Base-by-base conservation (phyloP, 164 flowering plant genomes). In the Liriodendron chinense region DNA sequence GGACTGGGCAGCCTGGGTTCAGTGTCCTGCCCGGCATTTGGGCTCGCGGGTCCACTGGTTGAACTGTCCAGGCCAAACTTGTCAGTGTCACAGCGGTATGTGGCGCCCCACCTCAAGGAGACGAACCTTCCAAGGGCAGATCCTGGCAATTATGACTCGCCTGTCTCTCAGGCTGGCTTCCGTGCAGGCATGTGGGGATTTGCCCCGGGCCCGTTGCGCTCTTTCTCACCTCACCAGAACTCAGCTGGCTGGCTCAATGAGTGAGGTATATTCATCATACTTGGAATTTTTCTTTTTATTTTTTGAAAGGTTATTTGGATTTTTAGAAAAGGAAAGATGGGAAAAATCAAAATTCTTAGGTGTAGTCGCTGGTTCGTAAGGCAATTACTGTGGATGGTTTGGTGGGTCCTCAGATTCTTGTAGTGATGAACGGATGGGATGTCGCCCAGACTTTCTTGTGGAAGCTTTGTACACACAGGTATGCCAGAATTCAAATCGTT, bases 221-320 rank as follows among this genome's bases (percentile, higher is more conserved):
- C 81, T 9, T 85, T 75, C 72, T 61, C 22, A 16, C 69, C 84
- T 0, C 68, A 73, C 25, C 76, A 81, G 0, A 71, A 61, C 70
- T 86, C 92, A 1, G 78, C 88, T 7, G 90, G 91, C 22, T 90
- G 94, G 92, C 83, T 86, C 20, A 81, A 89, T 63, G 82, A 75
- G 56, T 73, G 70, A 79, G 65, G 18, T 16, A 16, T 21, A 16
- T 61, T 61, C 22, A 21, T 16, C 22, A 16, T 61, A 16, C 22
- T 61, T 9, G 9, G 65, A 16, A 16, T 0, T 61, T 61, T 10
- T 61, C 18, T 61, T 61, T 61, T 61, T 16, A 9, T 61, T 61
- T 61, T 16, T 61, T 61, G 18, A 61, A 16, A 16, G 6, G n/a
- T 61, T 61, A 21, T 9, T 61, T 16, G 22, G 65, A 21, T 9